A percentile compares a stretch with the other conserved stretches of the same genome.
Evolutionary conservation across 495 filamentous ascomycete genomes (phyloP).

Genomic region (Podospora pseudoanserina): DNA sequence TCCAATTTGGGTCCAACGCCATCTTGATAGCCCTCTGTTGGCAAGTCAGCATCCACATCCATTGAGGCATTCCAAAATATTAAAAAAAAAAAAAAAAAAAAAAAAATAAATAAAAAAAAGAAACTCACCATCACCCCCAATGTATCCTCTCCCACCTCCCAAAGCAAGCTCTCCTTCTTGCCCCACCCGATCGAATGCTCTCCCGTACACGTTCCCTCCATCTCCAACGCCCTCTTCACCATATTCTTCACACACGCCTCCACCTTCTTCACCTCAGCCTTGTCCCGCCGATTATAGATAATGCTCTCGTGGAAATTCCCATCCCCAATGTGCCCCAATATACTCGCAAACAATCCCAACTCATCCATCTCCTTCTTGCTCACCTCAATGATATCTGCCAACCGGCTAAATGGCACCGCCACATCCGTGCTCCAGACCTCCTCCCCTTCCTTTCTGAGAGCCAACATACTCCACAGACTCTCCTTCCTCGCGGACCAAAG

Average conservation of each 20-base stretch:
- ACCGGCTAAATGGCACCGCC: slow-evolving; percentile 77
- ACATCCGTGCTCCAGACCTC: slow-evolving; percentile 78
- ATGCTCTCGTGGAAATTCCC: slow-evolving; percentile 93
- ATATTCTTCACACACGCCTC: slow-evolving; percentile 81
- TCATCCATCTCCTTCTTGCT: slow-evolving; percentile 87
- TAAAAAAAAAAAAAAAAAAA: too few species aligned
- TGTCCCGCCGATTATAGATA: slow-evolving; percentile 69
- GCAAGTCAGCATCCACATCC: neutral
- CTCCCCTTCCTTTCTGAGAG: slow-evolving; percentile 58
- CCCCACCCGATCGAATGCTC: slow-evolving; percentile 88
- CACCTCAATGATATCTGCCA: slow-evolving; percentile 86
- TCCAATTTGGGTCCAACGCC: slow-evolving; percentile 83
- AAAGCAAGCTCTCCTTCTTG: slow-evolving; percentile 74
- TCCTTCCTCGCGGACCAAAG: slow-evolving; percentile 77
- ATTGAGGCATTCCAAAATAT: neutral
- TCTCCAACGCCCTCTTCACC: slow-evolving; percentile 81
- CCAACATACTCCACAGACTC: slow-evolving; percentile 70
- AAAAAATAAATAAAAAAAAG: too few species aligned
- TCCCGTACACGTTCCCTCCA: slow-evolving; percentile 91
- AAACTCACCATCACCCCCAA: slow-evolving; percentile 67
- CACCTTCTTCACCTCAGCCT: slow-evolving; percentile 65
- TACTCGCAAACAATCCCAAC: slow-evolving; percentile 77
- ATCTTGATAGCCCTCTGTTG: slow-evolving; percentile 66
- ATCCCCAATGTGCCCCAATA: slow-evolving; percentile 80
- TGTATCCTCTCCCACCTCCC: slow-evolving; percentile 79